A percentile compares a stretch with the other conserved stretches of the same genome.
phyloP scores from a whole-genome alignment of 2,329 filamentous ascomycete species.

The Didymella arachidicola region DNA sequence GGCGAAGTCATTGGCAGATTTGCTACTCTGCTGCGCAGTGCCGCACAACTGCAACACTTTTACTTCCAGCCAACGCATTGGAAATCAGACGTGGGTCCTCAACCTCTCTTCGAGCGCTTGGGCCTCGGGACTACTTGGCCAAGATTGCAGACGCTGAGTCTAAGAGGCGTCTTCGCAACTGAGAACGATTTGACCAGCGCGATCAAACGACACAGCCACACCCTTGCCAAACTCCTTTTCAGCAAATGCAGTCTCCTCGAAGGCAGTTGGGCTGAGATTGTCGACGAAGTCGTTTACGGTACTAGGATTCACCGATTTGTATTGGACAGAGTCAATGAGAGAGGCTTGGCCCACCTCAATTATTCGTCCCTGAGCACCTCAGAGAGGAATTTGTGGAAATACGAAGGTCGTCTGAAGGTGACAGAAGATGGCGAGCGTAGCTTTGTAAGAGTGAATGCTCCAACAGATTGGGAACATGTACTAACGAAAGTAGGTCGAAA shows the following conservation, averaged over 20 bases:
- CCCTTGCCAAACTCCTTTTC: conserved; percentile 27
- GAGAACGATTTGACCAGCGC: conserved; percentile 30
- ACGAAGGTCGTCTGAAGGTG: conserved; percentile 22
- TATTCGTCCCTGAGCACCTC: background rate
- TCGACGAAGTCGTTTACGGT: conserved; percentile 35
- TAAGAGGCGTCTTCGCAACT: conserved; percentile 31
- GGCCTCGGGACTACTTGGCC: conserved; percentile 35
- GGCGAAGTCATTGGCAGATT: conserved; percentile 26
- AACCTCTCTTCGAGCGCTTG: conserved; percentile 20
- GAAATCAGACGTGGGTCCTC: background rate
- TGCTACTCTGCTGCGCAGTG: conserved; percentile 23
- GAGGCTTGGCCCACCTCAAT: background rate
- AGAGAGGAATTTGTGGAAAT: conserved; percentile 19
- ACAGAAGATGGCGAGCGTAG: conserved; percentile 19
- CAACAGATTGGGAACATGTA: background rate
- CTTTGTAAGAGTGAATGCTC: conserved; percentile 23
- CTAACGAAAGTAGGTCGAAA: conserved; percentile 2
- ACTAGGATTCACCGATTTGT: conserved; percentile 29
- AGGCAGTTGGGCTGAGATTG: conserved; percentile 38
- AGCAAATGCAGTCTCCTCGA: conserved; percentile 24
- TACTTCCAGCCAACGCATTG: conserved; percentile 27
- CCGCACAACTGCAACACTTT: conserved; percentile 32
- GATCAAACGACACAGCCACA: conserved; percentile 31
- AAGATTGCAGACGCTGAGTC: conserved; percentile 29
- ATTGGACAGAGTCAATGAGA: conserved; percentile 35